A percentile compares a stretch with the other conserved stretches of the same genome.
phyloP scores from a whole-genome alignment of 192 early-diverging fungal genomes.

The Chytriomyces sp. region DNA sequence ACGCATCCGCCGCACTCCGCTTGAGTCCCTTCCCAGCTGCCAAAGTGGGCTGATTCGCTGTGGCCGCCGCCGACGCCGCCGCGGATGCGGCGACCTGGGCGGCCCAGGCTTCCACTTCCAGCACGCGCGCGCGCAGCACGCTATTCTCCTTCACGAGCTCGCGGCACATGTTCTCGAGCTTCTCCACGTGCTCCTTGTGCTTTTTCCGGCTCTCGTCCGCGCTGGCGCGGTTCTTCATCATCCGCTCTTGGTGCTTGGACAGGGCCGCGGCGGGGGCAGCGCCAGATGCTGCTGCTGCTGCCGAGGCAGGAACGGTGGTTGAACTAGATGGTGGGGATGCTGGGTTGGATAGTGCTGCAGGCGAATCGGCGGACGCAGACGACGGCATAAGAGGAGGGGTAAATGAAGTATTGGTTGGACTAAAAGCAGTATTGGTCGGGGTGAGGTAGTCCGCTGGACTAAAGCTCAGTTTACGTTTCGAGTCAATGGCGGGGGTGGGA shows the following conservation, averaged over 20 bases:
- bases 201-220: conserved; percentile 85
- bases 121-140: conserved; percentile 43
- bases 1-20: neutral
- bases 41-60: neutral
- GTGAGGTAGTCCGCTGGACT: conserved; percentile 34
- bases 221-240: conserved; percentile 92
- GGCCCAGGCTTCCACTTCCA: conserved; percentile 36
- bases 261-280: conserved; percentile 41
- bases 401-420: conserved; percentile 32
- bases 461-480: conserved; percentile 11
- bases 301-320: conserved; percentile 7
- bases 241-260: conserved; percentile 79
- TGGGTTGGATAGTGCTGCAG: neutral
- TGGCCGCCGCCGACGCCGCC: conserved; percentile 25
- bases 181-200: conserved; percentile 81
- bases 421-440: conserved; percentile 44
- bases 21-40: neutral
- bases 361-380: neutral
- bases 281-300: conserved; percentile 1
- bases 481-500: conserved; percentile 8
- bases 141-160: conserved; percentile 56
- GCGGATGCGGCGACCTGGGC: conserved; percentile 28
- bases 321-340: conserved; percentile 33
- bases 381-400: conserved; percentile 27
- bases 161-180: conserved; percentile 60